phyloP scores from a whole-genome alignment of 2,329 filamentous ascomycete species.

The Alternaria conjuncta region DNA sequence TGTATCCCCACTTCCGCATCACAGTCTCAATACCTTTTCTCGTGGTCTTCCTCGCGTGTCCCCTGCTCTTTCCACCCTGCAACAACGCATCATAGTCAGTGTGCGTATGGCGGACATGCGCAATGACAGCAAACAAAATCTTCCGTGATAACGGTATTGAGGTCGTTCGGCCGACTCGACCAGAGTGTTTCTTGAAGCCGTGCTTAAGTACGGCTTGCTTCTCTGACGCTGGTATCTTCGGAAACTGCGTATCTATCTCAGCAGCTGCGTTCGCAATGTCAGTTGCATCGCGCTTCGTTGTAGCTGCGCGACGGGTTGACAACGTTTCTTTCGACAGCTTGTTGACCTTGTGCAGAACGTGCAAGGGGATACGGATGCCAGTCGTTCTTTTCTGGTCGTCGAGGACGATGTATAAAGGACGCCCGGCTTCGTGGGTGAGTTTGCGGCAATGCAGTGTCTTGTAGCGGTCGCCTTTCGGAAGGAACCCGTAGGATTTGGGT shows the following conservation, averaged over 20 bases:
- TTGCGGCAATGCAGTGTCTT: slow-evolving; percentile 44
- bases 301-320: slow-evolving; percentile 48
- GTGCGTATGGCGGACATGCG: slow-evolving; percentile 58
- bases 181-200: slow-evolving; percentile 55
- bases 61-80: slow-evolving; percentile 19
- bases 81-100: slow-evolving; percentile 57
- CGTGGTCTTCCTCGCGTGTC: slow-evolving; percentile 32
- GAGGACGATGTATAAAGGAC: slow-evolving; percentile 37
- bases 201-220: slow-evolving; percentile 48
- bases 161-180: slow-evolving; percentile 57
- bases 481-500: slow-evolving; percentile 41
- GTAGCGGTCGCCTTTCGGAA: slow-evolving; percentile 44
- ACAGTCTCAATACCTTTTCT: slow-evolving; percentile 27
- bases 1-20: slow-evolving; percentile 34
- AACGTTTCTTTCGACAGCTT: slow-evolving; percentile 50
- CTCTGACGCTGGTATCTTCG: slow-evolving; percentile 48
- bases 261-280: slow-evolving; percentile 28
- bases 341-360: slow-evolving; percentile 49
- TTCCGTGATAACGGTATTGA: slow-evolving; percentile 50
- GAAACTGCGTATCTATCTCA: slow-evolving; percentile 51
- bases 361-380: slow-evolving; percentile 53
- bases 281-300: slow-evolving; percentile 38
- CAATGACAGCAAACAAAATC: slow-evolving; percentile 56
- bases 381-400: slow-evolving; percentile 34
- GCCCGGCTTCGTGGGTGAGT: slow-evolving; percentile 38